A percentile compares a stretch with the other conserved stretches of the same genome.
These are phyloP conservation scores for Aspergillus baeticus DNA, from an alignment of 495 filamentous ascomycete genomes.

Conservation along the genomic window DNA sequence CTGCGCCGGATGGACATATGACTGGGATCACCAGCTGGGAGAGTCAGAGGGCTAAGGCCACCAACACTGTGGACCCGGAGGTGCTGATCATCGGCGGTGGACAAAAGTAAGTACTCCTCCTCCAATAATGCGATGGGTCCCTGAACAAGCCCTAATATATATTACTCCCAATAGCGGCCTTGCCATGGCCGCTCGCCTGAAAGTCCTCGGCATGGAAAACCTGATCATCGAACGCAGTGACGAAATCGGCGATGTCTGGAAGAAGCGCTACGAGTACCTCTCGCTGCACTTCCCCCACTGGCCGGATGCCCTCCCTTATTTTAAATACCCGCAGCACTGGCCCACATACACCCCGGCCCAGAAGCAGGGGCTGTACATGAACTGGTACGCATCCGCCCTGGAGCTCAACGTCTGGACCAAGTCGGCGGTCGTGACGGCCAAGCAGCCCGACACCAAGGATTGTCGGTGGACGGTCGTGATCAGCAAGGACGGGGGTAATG, in stretches of 20 bases:
- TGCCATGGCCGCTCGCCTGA: slow-evolving; percentile 57
- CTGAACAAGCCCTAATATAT: neutral
- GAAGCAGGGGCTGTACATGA: slow-evolving; percentile 67
- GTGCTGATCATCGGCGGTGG: slow-evolving; percentile 26
- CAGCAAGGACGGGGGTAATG: slow-evolving; percentile 37
- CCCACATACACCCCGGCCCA: slow-evolving; percentile 65
- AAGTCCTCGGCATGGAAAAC: slow-evolving; percentile 56
- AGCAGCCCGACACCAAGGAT: slow-evolving; percentile 42
- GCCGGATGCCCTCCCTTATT: slow-evolving; percentile 65
- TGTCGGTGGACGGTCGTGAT: slow-evolving; percentile 61
- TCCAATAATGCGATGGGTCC: too few species aligned
- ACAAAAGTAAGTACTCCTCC: slow-evolving; percentile 25
- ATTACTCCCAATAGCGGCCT: slow-evolving; percentile 3
- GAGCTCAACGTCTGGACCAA: slow-evolving; percentile 69
- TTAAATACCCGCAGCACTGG: slow-evolving; percentile 62
- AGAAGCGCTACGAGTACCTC: slow-evolving; percentile 50
- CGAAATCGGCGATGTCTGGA: slow-evolving; percentile 68
- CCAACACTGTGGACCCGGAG: slow-evolving; percentile 24
- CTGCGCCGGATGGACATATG: slow-evolving; percentile 24
- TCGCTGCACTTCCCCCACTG: slow-evolving; percentile 68
- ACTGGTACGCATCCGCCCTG: slow-evolving; percentile 60
- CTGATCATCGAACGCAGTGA: slow-evolving; percentile 63
- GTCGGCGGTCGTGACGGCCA: slow-evolving; percentile 42
- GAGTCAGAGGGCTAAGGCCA: slow-evolving; percentile 20
- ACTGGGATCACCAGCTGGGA: slow-evolving; percentile 25